phyloP scores from a whole-genome alignment of 257 asterid species.

The Nicotiana noctiflora region DNA sequence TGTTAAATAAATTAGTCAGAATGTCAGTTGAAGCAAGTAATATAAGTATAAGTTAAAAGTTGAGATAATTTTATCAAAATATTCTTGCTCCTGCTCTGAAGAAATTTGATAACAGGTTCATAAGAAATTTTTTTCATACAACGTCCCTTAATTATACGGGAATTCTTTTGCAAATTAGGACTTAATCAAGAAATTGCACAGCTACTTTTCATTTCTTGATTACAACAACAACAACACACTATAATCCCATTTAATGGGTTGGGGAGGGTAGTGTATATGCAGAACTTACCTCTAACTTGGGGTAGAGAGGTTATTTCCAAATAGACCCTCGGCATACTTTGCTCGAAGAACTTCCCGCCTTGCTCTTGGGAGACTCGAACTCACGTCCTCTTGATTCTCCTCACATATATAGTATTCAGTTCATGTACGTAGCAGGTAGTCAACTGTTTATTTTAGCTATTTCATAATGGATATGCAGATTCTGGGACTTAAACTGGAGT shows the following conservation, averaged over 20 bases:
- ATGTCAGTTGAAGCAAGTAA: neutral
- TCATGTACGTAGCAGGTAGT: neutral
- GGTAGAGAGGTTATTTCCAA: no score
- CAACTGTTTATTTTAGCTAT: neutral
- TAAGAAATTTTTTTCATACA: no score
- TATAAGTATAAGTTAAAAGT: neutral
- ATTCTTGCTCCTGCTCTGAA: no score
- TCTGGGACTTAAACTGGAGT: slow-evolving; percentile 50
- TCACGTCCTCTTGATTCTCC: neutral
- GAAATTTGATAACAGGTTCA: no score
- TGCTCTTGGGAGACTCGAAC: no score
- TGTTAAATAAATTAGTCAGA: no score
- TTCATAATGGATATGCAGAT: slow-evolving; percentile 15
- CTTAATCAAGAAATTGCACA: neutral
- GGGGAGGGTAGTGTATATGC: no score
- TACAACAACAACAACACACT: no score
- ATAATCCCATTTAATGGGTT: no score
- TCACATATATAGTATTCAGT: neutral
- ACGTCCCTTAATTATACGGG: neutral
- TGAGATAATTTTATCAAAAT: neutral
- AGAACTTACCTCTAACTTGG: no score
- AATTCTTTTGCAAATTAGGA: neutral
- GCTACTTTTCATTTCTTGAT: neutral
- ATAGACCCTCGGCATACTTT: no score
- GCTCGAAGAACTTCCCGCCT: no score